Base-by-base conservation (phyloP, 371 early-diverging fungal species). In the Rhizopus arrhizus region DNA sequence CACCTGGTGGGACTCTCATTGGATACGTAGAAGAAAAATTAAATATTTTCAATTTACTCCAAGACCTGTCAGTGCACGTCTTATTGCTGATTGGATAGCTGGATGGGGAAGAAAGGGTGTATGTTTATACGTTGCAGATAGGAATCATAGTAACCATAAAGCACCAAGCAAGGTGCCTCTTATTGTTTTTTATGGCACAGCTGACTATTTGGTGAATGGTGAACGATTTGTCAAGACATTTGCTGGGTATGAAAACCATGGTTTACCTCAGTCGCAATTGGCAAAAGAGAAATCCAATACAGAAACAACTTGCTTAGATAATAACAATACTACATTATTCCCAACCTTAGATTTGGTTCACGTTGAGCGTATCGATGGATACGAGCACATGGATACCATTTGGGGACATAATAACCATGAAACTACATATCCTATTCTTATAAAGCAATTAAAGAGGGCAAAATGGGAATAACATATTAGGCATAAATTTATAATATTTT, bases 31-130 rank as follows among this genome's bases (percentile, higher is more conserved):
- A 45, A 61, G 83, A 60, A 86, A 86, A 43, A 35, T 54, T 7
- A 72, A 73, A 36, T 84, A 83, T 63, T 86, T 86, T 57, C 83
- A 79, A 64, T 86, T 84, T 65, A 84, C 85, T 3, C 85, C 84
- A 8, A 69, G 83, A 2, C 80, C 85, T 7, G 81, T 78, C 10
- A 73, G 75, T 53, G 46, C 75, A 2, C 77, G 74, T 29, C 61
- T 78, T 32, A 68, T 86, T 42, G 65, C 72, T 13, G 83, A 86
- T 61, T 86, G 78, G 78, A 62, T 78, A 47, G 63, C 64, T 28
- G 75, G 78, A 5, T 78, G 78, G 86, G 86, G 75, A 52, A 42
- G 75, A 60, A 62, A 75, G 52, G 74, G 83, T 22, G 53, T 72
- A 16, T 63, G 74, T 59, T 13, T 69, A 43, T 69, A 75, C 55